Percentiles rank a stretch among this genome's conserved stretches.
These are phyloP conservation scores for Entomortierella parvispora DNA, from an alignment of 192 early-diverging fungal genomes.

Conservation along the genomic window DNA sequence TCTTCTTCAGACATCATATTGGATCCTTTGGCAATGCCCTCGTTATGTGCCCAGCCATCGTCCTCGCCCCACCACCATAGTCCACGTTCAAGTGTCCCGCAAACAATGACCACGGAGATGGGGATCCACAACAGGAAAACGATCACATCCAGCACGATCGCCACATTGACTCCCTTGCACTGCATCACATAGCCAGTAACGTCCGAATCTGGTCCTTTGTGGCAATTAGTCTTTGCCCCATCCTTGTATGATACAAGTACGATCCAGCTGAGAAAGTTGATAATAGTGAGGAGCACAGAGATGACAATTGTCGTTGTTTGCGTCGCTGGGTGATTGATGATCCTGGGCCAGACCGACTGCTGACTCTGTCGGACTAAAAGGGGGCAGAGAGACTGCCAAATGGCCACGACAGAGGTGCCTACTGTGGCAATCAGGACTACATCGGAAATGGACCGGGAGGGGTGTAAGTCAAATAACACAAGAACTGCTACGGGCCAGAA, in stretches of 20 bases:
- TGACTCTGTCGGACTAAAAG: conserved; percentile 15
- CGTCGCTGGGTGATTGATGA: conserved; percentile 42
- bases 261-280: conserved; percentile 52
- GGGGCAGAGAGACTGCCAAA: conserved; percentile 48
- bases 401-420: conserved; percentile 15
- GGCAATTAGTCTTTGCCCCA: conserved; percentile 37
- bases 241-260: conserved; percentile 29
- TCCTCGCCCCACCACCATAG: conserved; percentile 45
- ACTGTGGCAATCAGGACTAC: conserved; percentile 45
- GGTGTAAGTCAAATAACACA: neutral
- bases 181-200: conserved; percentile 19
- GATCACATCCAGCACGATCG: conserved; percentile 28
- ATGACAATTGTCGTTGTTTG: conserved; percentile 31
- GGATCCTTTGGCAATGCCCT: neutral
- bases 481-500: neutral
- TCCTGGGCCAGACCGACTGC: conserved; percentile 1
- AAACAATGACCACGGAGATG: conserved; percentile 33
- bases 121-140: conserved; percentile 44
- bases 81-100: conserved; percentile 36
- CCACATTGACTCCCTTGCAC: conserved; percentile 38
- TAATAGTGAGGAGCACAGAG: conserved; percentile 22
- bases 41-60: conserved; percentile 24
- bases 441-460: neutral
- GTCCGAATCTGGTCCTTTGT: conserved; percentile 5
- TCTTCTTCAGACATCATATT: conserved; percentile 27